Evolutionary conservation across 2,329 filamentous ascomycete genomes (phyloP), one percentile per base, ranked within the genome.

Genomic region (Talaromyces funiculosus): DNA sequence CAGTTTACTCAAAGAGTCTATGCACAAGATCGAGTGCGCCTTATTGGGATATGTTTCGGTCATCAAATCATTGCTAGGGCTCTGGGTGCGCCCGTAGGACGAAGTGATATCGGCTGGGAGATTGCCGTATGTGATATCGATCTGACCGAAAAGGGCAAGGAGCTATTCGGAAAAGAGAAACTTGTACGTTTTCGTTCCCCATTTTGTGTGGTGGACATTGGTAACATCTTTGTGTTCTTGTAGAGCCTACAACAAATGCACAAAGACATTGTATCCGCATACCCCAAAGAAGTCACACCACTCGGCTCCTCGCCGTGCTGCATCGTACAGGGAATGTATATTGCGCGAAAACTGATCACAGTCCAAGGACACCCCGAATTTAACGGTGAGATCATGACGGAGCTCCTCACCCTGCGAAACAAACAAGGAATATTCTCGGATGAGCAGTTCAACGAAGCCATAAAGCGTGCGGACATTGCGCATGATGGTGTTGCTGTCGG

Each of bases 331-430:
- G 89, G 86, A 63, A 90, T 95, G 83, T 89, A 94, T 71, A 74
- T 81, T 20, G 83, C 86, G 8, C 78, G 81, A 43, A 81, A 82
- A 37, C 78, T 90, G 62, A 86, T 95, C 63, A 87, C 90, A 0
- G 84, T 96, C 1, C 91, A 96, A 77, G 91, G 90, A 5, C 91
- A 96, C 73, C 92, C 91, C 0, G 92, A 96, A 73, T 94, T 93
- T 71, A 89, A 82, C 33, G 54, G 49, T 16, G 61, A 63, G 24
- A 61, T 63, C 26, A 45, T 63, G 53, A 40, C 53, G 26, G 55
- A 54, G 26, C 31, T 61, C 3, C 22, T 63, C 20, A 53, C 49
- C 18, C 3, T 51, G 18, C 61, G 61, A 5, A 56, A 33, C 20
- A 5, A 56, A 31, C 35, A 53, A 33, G 58, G 61, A 8, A 80